Base-by-base conservation (phyloP, 371 early-diverging fungal genomes). In the Apophysomyces sp. region DNA sequence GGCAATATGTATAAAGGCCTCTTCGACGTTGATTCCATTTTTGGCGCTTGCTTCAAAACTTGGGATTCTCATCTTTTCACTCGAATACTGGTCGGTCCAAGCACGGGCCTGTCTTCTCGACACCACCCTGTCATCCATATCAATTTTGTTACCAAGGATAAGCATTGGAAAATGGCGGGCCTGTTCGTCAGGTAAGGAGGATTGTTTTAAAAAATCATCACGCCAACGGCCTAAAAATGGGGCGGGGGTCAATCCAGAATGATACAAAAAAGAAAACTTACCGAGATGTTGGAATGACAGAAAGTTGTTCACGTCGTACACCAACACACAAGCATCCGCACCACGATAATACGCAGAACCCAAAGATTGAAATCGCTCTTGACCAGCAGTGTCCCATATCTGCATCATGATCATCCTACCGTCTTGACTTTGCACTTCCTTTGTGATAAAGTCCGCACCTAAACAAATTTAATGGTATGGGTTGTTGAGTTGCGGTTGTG, bases 321-420 rank as follows among this genome's bases (percentile, higher is more conserved):
- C 94, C 18, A 99, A 82, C 34, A 97, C 91, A 71, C 98, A 98
- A 74, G 97, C 98, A 80, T 99, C 98, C 27, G 99, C 98, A 36
- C 98, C 98, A 59, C 98, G 89, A 74, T 98, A 99, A 71, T 95
- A 98, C 12, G 92, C 92, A 36, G 95, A 96, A 37, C 98, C 98
- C 39, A 99, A 86, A 18, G 92, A 91, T 75, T 96, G 95, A 83
- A 98, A 99, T 41, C 98, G 87, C 75, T 96, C 97, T 84, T 92
- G 95, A 58, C 92, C 94, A 29, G 96, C 96, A 24, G 96, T 96
- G 68, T 34, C 34, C 34, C 34, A 34, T 34, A 34, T 34, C 26
- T 61, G 79, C 58, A 74, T 55, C 57, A 76, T 92, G n/a, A 90
- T 87, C 53, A 83, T 73, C 39, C 86, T 83, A 53, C 90, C 92